Conservation (phyloP, 306 rosid species). For the Cucurbita argyrosperma region DNA sequence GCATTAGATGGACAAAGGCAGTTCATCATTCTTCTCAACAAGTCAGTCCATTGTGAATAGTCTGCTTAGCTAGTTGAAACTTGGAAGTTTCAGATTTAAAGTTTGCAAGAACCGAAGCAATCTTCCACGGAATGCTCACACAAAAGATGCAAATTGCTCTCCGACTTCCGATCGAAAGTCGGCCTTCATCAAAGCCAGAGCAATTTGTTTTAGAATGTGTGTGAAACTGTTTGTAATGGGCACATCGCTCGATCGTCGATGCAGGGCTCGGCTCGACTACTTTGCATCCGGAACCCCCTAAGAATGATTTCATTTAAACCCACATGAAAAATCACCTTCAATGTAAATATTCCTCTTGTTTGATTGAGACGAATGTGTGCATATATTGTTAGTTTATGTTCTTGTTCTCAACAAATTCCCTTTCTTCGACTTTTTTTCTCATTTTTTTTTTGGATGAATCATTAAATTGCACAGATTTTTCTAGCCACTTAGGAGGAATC, state of each 20-base stretch:
- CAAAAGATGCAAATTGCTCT: background rate
- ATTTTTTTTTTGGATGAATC: too few species aligned
- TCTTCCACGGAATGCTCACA: background rate
- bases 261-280: background rate
- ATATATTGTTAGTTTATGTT: background rate
- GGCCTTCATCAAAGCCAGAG: background rate
- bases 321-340: background rate
- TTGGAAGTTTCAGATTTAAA: slow-evolving; percentile 4
- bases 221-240: slow-evolving; percentile 1
- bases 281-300: background rate
- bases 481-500: too few species aligned
- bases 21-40: slow-evolving; percentile 1
- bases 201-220: background rate
- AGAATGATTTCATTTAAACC: background rate
- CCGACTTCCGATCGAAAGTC: background rate
- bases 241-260: background rate
- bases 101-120: background rate
- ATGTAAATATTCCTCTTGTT: slow-evolving; percentile 2
- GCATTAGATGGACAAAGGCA: slow-evolving; percentile 5
- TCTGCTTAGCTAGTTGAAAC: background rate
- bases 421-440: background rate
- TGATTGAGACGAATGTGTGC: slow-evolving; percentile 2
- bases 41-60: background rate
- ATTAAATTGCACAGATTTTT: too few species aligned
- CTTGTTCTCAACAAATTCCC: background rate